Conservation (phyloP, 495 filamentous ascomycete species). For the Hypoxylon lienhwacheense region DNA sequence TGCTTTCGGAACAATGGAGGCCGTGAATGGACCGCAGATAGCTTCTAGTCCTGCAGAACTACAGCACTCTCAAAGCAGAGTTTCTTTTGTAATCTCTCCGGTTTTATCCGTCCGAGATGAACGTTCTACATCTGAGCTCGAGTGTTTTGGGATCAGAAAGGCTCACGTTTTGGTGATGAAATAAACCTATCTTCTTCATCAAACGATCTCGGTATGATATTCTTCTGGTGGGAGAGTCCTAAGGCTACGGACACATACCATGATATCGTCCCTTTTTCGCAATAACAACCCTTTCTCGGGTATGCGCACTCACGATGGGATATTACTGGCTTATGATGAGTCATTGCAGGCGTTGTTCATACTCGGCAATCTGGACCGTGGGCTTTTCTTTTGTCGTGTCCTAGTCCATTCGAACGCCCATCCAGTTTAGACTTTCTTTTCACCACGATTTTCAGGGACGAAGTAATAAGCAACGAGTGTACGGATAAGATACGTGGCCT, state of each 20-base stretch:
- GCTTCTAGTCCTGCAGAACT: slow-evolving; percentile 28
- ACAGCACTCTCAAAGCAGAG: slow-evolving; percentile 35
- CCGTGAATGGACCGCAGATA: slow-evolving; percentile 27
- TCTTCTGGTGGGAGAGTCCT: not conserved
- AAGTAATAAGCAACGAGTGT: too few species aligned
- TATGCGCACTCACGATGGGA: not conserved
- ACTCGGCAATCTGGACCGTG: not conserved
- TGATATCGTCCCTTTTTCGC: not conserved
- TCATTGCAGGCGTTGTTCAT: not conserved
- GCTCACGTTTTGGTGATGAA: slow-evolving; percentile 39
- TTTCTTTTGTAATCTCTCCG: slow-evolving; percentile 44
- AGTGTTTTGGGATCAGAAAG: slow-evolving; percentile 32
- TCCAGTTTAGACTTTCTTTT: not conserved
- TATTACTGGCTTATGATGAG: not conserved
- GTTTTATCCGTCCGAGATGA: slow-evolving; percentile 44
- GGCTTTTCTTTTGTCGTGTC: slow-evolving; percentile 12
- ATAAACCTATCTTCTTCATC: too few species aligned
- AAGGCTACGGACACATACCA: not conserved
- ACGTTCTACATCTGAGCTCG: slow-evolving; percentile 20
- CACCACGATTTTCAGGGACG: not conserved
- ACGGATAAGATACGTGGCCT: too few species aligned
- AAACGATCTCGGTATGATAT: not conserved
- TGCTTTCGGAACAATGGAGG: slow-evolving; percentile 32
- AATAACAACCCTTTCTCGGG: not conserved
- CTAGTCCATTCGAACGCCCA: not conserved